Conservation (phyloP, 2,329 filamentous ascomycete species). For the Fusarium anguioides region DNA sequence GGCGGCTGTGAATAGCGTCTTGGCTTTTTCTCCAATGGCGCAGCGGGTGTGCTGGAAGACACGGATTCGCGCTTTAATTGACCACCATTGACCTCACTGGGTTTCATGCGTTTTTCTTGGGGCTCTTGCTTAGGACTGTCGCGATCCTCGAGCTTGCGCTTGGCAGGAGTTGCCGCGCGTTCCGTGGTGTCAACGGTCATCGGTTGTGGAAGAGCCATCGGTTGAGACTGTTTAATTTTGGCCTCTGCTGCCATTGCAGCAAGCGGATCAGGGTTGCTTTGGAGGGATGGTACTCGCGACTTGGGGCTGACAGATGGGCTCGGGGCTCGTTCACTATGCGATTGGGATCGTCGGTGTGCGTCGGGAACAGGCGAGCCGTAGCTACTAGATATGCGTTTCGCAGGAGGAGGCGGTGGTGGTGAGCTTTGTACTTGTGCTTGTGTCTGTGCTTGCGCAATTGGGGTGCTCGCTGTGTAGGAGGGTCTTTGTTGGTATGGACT, state of each 20-base stretch:
- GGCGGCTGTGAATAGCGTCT: slow-evolving; percentile 54
- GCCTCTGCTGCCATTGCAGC: slow-evolving; percentile 44
- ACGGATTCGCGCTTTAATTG: slow-evolving; percentile 41
- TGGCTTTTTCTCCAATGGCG: slow-evolving; percentile 55
- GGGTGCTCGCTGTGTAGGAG: slow-evolving; percentile 44
- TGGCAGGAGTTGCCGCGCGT: slow-evolving; percentile 52
- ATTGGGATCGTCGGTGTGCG: slow-evolving; percentile 61
- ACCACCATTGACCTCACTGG: slow-evolving; percentile 61
- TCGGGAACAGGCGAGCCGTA: slow-evolving; percentile 58
- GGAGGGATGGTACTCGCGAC: slow-evolving; percentile 69
- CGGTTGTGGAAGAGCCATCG: slow-evolving; percentile 39
- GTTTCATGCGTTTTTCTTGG: slow-evolving; percentile 57
- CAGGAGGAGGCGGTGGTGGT: slow-evolving; percentile 51
- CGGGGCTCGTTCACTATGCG: slow-evolving; percentile 72
- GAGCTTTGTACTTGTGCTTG: slow-evolving; percentile 49
- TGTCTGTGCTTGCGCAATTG: slow-evolving; percentile 46
- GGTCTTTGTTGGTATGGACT: slow-evolving; percentile 70
- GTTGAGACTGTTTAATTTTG: slow-evolving; percentile 33
- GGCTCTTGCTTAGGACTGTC: slow-evolving; percentile 62
- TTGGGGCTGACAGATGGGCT: slow-evolving; percentile 84
- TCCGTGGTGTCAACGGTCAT: slow-evolving; percentile 47
- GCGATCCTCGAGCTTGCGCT: slow-evolving; percentile 55
- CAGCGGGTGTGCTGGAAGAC: slow-evolving; percentile 47
- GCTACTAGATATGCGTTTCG: slow-evolving; percentile 56
- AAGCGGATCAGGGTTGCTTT: slow-evolving; percentile 54